Conservation (phyloP, 2,329 filamentous ascomycete species). For the Thelonectria discophora region DNA sequence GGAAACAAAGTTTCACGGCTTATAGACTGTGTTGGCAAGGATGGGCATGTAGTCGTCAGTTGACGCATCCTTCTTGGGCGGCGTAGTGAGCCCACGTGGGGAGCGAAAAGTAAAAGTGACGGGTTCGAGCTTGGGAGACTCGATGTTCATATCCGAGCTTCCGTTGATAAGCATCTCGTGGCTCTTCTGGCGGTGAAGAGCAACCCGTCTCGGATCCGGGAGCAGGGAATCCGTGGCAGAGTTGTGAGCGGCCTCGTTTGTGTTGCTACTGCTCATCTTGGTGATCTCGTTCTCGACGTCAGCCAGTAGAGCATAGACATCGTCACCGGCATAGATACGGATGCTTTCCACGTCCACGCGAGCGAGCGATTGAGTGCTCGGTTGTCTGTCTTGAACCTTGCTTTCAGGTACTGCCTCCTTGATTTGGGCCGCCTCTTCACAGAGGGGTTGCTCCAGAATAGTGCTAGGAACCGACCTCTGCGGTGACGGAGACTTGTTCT, state of each 20-base stretch:
- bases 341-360: constrained; percentile 69
- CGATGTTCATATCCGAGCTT: constrained; percentile 35
- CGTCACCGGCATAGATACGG: constrained; percentile 72
- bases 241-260: constrained; percentile 15
- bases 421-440: constrained; percentile 55
- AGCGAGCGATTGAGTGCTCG: constrained; percentile 38
- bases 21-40: constrained; percentile 61
- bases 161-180: constrained; percentile 58
- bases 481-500: constrained; percentile 57
- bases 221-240: constrained; percentile 16
- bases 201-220: constrained; percentile 45
- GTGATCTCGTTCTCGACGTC: constrained; percentile 66
- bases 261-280: constrained; percentile 45
- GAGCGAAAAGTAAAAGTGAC: constrained; percentile 35
- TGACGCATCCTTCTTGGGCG: constrained; percentile 46
- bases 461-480: constrained; percentile 65
- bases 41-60: constrained; percentile 49
- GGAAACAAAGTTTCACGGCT: constrained; percentile 44
- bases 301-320: constrained; percentile 71
- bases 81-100: constrained; percentile 49
- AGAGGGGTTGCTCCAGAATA: constrained; percentile 60
- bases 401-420: constrained; percentile 49
- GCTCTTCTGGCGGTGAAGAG: constrained; percentile 60
- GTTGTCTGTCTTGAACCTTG: constrained; percentile 39
- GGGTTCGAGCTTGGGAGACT: constrained; percentile 39